Evolutionary conservation across 2,329 filamentous ascomycete genomes (phyloP), one percentile per base, ranked within the genome.

Genomic region (Aspergillus awamori): DNA sequence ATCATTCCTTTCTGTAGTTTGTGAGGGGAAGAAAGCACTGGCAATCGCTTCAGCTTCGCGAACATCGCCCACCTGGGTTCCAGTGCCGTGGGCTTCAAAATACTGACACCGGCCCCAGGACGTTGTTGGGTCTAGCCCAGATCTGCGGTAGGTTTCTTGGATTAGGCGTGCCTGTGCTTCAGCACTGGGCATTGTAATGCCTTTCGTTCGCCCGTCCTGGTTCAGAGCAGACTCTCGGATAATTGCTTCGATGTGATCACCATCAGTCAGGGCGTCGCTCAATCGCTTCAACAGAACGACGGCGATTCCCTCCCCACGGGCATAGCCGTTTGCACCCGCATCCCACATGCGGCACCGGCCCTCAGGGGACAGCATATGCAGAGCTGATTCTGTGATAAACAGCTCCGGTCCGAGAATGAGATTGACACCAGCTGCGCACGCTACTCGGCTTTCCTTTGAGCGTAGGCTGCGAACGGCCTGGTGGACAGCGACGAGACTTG

Each of bases 271-370:
- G 0, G 85, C 85, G 1, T 76, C 69, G 3, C 66, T 70, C 0
- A 86, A 66, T 1, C 69, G 73, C 68, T 86, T 87, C 0, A 87
- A 62, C 0, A 86, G 70, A 0, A 87, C 62, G 0, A 75, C 70
- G 0, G 77, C 77, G 11, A 84, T 67, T 0, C 83, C 83, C 59
- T 86, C 84, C 5, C 80, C 82, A 0, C 82, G 76, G 28, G 72
- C 81, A 70, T 76, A 83, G 22, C 81, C 83, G 61, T 83, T 69
- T 0, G 80, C 83, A 2, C 63, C 66, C 0, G 63, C 68, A 64
- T 79, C 77, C 67, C 72, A 81, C 66, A 75, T 81, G 57, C 78
- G 79, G 22, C 80, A 84, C 47, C 79, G 76, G 1, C 82, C 83
- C 0, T 80, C 78, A 49, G 82, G 78, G 1, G 81, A 82, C 41